phyloP scores from a whole-genome alignment of 164 flowering plant species.

The Vitis cinerea region DNA sequence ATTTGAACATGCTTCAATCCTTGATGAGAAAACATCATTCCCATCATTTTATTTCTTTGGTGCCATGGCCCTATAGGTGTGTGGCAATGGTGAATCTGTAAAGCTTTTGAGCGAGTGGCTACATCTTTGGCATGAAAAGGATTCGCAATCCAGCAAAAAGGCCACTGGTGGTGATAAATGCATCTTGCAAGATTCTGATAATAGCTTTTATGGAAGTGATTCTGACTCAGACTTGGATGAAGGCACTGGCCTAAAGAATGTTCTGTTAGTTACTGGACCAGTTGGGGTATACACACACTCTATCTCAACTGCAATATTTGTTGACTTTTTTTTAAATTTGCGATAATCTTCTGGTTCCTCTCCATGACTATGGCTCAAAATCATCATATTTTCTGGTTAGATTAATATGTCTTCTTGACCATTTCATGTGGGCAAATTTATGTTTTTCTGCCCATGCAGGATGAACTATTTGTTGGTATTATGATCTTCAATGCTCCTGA shows the following conservation, averaged over 20 bases:
- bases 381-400: background rate
- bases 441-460: background rate
- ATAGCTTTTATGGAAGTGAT: conserved; percentile 39
- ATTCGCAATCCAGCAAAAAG: conserved; percentile 30
- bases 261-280: conserved; percentile 86
- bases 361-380: background rate
- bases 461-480: background rate
- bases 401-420: background rate
- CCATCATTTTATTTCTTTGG: background rate
- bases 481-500: background rate
- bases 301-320: background rate
- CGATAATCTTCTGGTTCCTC: background rate
- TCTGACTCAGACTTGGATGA: conserved; percentile 48
- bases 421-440: background rate
- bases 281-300: conserved; percentile 66
- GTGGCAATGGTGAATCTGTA: conserved; percentile 82
- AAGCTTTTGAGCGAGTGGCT: conserved; percentile 79
- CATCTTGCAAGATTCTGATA: conserved; percentile 29
- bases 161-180: conserved; percentile 14
- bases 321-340: background rate
- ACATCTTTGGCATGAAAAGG: conserved; percentile 62
- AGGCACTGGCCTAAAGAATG: conserved; percentile 56
- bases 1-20: background rate
- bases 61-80: conserved; percentile 53
- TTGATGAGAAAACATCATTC: background rate